phyloP scores from a whole-genome alignment of 371 early-diverging fungal species.

The Haplosporangium sp. region DNA sequence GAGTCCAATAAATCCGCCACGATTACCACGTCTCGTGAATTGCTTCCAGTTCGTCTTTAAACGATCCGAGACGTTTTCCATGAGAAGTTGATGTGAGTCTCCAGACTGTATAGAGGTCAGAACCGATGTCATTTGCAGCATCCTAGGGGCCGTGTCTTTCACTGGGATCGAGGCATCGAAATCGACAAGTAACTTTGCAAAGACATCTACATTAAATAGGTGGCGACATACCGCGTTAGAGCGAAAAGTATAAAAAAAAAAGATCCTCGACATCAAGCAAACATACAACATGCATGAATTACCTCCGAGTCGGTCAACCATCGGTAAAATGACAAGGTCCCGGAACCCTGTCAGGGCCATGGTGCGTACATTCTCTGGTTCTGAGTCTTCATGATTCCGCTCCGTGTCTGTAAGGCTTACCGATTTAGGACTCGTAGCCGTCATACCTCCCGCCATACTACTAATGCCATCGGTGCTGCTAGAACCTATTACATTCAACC shows the following conservation, averaged over 20 bases:
- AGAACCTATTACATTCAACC: constrained; percentile 5
- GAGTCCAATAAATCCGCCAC: constrained; percentile 70
- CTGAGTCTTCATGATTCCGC: constrained; percentile 31
- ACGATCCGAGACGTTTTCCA: constrained; percentile 66
- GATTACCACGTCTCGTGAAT: constrained; percentile 70
- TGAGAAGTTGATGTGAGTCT: constrained; percentile 63
- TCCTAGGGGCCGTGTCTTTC: constrained; percentile 76
- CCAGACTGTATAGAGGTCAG: constrained; percentile 66
- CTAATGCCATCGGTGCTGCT: constrained; percentile 9
- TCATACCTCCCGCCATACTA: constrained; percentile 4
- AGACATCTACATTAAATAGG: constrained; percentile 59
- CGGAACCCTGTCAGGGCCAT: constrained; percentile 78
- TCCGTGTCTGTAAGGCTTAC: constrained; percentile 7
- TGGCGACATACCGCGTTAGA: not conserved
- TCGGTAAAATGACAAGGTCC: constrained; percentile 76
- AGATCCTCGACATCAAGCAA: not conserved
- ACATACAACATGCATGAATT: constrained; percentile 6
- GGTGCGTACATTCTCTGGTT: constrained; percentile 67
- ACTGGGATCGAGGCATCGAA: constrained; percentile 76
- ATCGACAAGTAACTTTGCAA: constrained; percentile 75
- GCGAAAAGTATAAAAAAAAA: too few relatives aligned
- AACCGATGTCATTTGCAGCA: constrained; percentile 83
- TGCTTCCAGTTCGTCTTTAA: constrained; percentile 72
- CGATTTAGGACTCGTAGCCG: constrained; percentile 22
- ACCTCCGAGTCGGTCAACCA: constrained; percentile 78